Percentiles rank a stretch among this genome's conserved stretches.
phyloP scores from a whole-genome alignment of 2,329 filamentous ascomycete genomes.

The Diplodia sapinea region DNA sequence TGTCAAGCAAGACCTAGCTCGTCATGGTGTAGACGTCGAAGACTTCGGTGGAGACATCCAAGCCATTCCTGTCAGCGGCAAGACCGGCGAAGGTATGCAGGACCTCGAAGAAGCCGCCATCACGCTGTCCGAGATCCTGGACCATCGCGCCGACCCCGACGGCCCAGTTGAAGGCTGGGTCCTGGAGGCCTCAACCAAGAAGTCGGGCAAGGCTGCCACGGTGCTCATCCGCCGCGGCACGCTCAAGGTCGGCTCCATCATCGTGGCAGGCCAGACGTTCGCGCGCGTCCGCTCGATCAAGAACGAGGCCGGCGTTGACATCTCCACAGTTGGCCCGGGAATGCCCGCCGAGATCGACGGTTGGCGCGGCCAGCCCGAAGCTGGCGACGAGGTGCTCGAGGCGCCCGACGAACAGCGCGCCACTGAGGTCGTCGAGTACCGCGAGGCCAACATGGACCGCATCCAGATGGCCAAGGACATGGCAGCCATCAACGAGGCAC shows the following conservation, averaged over 20 bases:
- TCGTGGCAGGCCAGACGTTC: constrained; percentile 90
- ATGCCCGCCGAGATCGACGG: constrained; percentile 91
- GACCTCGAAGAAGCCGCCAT: constrained; percentile 91
- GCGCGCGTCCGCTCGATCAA: constrained; percentile 81
- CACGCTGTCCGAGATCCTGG: constrained; percentile 84
- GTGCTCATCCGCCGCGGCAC: constrained; percentile 89
- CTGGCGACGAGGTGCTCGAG: constrained; percentile 87
- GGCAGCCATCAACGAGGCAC: constrained; percentile 75
- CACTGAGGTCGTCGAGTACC: constrained; percentile 77
- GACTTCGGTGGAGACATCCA: constrained; percentile 95
- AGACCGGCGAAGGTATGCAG: constrained; percentile 89
- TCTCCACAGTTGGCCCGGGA: constrained; percentile 79
- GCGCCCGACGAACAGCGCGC: constrained; percentile 79
- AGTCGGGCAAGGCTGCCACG: constrained; percentile 82
- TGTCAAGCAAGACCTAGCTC: constrained; percentile 85
- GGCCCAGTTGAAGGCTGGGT: constrained; percentile 91
- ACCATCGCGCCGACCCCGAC: constrained; percentile 79
- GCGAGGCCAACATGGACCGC: constrained; percentile 72
- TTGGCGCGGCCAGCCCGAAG: constrained; percentile 86
- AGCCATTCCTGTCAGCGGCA: constrained; percentile 87
- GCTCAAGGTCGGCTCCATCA: constrained; percentile 75
- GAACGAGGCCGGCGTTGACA: constrained; percentile 79
- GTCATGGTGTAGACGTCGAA: constrained; percentile 87
- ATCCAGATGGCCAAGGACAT: constrained; percentile 70
- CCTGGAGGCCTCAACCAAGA: constrained; percentile 87